Base-by-base conservation (phyloP, 1,139 yeast species). In the Candida sojae region DNA sequence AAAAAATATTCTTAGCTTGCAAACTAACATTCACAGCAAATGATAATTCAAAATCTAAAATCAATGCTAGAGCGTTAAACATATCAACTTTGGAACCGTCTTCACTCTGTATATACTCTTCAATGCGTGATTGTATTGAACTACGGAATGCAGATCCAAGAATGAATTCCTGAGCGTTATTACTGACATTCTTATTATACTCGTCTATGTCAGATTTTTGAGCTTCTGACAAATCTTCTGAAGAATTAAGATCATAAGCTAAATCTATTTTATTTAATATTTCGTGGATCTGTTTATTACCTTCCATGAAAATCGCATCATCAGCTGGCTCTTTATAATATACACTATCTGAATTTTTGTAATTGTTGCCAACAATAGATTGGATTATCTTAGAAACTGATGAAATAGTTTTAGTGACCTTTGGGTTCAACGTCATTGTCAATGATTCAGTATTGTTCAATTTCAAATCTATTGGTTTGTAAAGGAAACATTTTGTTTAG, bases 201-300 rank as follows among this genome's bases (percentile, higher is more conserved):
- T 41, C 48, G 6, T 50, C 48, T 5, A 60, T 39, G 13, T 59
- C 61, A 4, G 39, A 56, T 39, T 68, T 49, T 44, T 78, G 81
- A 28, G 68, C 77, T 30, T 66, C 71, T 13, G 74, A 64, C 0
- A 73, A 62, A 13, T 82, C 86, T 0, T 66, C 67, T 9, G 47
- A 46, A 4, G 44, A 12, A 11, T 35, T 31, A 26, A 47, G 7
- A 23, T 39, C 32, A 29, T 47, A 49, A 7, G 44, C 48, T 3
- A 38, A 43, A 2, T 35, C 34, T 25, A 34, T 17, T 30, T 39
- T 41, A 11, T 45, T 45, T 9, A 50, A 26, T 10, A 28, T 34
- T 7, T 33, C 28, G 28, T 48, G 39, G 12, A 50, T 17, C 28
- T 43, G 36, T 32, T 10, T 23, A 13, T 39, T 12, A 1, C 44